Evolutionary conservation across 2,329 filamentous ascomycete species (phyloP).

Genomic region (Fusarium sterilihyphosum): DNA sequence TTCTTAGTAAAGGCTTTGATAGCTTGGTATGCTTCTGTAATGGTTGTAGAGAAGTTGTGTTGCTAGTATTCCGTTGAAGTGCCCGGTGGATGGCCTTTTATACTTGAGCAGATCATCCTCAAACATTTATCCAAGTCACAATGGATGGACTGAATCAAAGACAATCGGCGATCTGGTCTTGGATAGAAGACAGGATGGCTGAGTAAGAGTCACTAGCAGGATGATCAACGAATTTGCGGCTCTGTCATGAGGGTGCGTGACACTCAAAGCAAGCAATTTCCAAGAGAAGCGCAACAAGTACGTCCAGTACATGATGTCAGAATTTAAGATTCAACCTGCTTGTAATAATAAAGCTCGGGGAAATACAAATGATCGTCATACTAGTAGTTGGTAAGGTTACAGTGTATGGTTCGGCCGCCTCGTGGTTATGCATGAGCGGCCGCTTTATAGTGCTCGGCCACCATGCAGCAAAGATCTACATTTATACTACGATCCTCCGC

Average conservation of each 20-base stretch:
- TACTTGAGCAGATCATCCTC: accelerated
- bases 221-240: not conserved
- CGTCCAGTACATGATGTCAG: not conserved
- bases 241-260: not conserved
- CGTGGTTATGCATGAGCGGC: not conserved
- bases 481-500: not conserved
- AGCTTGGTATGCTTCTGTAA: accelerated
- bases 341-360: accelerated
- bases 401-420: not conserved
- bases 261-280: too few species aligned
- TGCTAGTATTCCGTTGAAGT: accelerated
- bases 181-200: accelerated
- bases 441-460: not conserved
- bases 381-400: not conserved
- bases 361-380: not conserved
- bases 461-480: not conserved
- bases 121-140: accelerated
- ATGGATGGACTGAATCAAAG: accelerated
- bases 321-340: accelerated
- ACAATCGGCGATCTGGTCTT: accelerated
- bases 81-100: not conserved
- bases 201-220: not conserved
- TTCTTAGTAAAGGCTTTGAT: accelerated
- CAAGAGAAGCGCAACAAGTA: not conserved
- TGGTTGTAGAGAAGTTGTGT: not conserved